Evolutionary conservation across 768 basidiomycete genomes (phyloP).

Genomic region (Phanerodontia chrysosporium): DNA sequence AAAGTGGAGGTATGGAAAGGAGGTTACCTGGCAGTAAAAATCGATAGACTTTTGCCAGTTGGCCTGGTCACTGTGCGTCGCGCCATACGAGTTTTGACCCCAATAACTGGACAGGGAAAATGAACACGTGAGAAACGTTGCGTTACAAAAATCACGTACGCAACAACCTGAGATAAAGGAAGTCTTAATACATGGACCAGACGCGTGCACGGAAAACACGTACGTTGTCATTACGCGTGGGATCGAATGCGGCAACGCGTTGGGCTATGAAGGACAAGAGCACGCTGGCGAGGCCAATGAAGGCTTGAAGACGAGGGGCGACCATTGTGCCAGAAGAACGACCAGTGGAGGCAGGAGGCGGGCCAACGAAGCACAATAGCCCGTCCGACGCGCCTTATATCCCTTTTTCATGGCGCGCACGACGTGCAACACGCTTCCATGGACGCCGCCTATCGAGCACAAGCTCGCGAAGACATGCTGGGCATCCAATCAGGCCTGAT

Average conservation of each 20-base stretch:
- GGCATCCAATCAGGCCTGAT: background rate
- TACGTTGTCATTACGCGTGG: slow-evolving; percentile 36
- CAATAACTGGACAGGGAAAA: slow-evolving; percentile 35
- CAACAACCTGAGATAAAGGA: slow-evolving; percentile 5
- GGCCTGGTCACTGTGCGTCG: slow-evolving; percentile 36
- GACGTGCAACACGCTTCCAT: background rate
- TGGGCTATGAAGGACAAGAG: background rate
- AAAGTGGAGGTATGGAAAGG: background rate
- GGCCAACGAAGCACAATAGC: background rate
- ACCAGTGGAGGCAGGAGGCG: slow-evolving; percentile 1
- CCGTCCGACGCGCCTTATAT: background rate
- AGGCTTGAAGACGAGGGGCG: background rate
- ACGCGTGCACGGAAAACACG: slow-evolving; percentile 7
- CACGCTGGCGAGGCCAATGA: slow-evolving; percentile 2
- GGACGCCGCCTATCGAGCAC: slow-evolving; percentile 1
- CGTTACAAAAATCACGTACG: background rate
- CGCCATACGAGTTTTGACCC: slow-evolving; percentile 60
- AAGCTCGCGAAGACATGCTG: background rate
- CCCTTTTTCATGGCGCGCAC: background rate
- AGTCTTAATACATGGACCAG: background rate
- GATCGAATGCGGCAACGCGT: slow-evolving; percentile 28
- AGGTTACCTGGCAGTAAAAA: slow-evolving; percentile 46
- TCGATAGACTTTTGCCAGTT: slow-evolving; percentile 50
- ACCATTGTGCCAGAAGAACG: slow-evolving; percentile 4
- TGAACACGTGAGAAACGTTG: background rate